Percentiles rank a stretch among this genome's conserved stretches.
phyloP scores from a whole-genome alignment of 2,329 filamentous ascomycete species.

The Nemania serpens region DNA sequence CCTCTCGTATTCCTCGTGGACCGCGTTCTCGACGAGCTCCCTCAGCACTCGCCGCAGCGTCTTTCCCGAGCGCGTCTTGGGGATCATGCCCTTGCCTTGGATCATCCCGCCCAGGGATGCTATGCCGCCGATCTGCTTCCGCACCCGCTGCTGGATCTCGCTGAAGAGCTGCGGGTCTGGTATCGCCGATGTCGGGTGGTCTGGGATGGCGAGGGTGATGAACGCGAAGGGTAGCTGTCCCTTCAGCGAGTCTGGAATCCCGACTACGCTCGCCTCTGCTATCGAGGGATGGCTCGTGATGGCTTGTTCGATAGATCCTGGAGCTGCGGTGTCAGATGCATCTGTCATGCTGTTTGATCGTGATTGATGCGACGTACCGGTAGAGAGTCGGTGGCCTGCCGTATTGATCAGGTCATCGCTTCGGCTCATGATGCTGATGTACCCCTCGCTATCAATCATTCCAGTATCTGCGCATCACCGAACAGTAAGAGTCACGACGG shows the following conservation, averaged over 20 bases:
- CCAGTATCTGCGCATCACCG: conserved; percentile 66
- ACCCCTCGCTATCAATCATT: conserved; percentile 76
- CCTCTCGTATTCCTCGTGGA: conserved; percentile 72
- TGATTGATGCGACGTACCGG: conserved; percentile 61
- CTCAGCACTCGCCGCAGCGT: conserved; percentile 80
- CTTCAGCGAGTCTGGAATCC: conserved; percentile 83
- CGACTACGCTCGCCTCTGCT: conserved; percentile 84
- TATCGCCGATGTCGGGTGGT: conserved; percentile 57
- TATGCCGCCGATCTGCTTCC: conserved; percentile 84
- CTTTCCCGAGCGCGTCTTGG: conserved; percentile 91
- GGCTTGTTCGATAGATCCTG: conserved; percentile 87
- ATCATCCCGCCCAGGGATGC: conserved; percentile 85
- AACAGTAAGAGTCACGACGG: not conserved
- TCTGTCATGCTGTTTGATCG: not conserved
- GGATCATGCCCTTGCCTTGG: conserved; percentile 83
- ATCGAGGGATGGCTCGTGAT: conserved; percentile 80
- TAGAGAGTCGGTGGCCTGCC: conserved; percentile 89
- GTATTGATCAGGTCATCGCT: conserved; percentile 93
- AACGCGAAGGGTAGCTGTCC: conserved; percentile 93
- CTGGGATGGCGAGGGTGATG: conserved; percentile 58
- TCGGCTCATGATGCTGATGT: conserved; percentile 67
- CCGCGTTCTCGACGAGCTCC: conserved; percentile 82
- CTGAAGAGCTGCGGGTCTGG: conserved; percentile 49
- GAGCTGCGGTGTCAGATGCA: conserved; percentile 8
- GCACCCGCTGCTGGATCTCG: conserved; percentile 76